Conservation (phyloP, 2,329 filamentous ascomycete genomes). For the Camillea tinctor region DNA sequence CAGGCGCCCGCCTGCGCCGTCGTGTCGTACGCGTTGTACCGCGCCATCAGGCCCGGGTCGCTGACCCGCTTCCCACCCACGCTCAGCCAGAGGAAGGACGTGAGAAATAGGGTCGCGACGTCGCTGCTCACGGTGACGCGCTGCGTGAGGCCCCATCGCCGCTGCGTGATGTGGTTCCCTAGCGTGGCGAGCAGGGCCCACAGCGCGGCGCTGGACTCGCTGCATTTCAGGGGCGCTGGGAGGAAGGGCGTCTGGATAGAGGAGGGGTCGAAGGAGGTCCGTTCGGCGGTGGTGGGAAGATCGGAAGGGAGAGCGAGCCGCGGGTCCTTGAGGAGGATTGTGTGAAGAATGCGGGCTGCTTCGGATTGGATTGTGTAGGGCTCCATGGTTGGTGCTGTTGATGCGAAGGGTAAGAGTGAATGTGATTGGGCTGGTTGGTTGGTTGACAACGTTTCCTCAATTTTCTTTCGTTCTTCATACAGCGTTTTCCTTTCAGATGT, state of each 20-base stretch:
- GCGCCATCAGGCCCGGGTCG: conserved; percentile 21
- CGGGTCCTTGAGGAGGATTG: conserved; percentile 23
- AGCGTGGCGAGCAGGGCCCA: conserved; percentile 32
- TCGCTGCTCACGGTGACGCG: conserved; percentile 29
- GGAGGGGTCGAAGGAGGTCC: conserved; percentile 26
- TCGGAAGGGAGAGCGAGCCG: conserved; percentile 26
- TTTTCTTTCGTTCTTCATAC: no score
- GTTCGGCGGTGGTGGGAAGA: conserved; percentile 20
- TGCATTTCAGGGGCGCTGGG: conserved; percentile 30
- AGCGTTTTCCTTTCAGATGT: no score
- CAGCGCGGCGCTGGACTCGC: conserved; percentile 30
- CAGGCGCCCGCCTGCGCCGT: conserved; percentile 28
- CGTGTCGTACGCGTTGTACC: conserved; percentile 25
- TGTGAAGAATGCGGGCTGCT: conserved; percentile 28
- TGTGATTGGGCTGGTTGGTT: no score
- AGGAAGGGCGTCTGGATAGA: conserved; percentile 26
- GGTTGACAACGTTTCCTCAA: no score
- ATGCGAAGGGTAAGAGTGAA: no score
- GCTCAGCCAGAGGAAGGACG: conserved; percentile 28
- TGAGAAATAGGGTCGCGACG: conserved; percentile 29
- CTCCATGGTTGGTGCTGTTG: conserved; percentile 1
- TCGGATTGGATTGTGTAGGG: conserved; percentile 31
- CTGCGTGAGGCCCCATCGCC: conserved; percentile 24
- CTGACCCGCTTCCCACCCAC: conserved; percentile 22
- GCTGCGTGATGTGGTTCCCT: conserved; percentile 26